Conservation (phyloP, 371 early-diverging fungal species). For the Apophysomyces trapeziformis region DNA sequence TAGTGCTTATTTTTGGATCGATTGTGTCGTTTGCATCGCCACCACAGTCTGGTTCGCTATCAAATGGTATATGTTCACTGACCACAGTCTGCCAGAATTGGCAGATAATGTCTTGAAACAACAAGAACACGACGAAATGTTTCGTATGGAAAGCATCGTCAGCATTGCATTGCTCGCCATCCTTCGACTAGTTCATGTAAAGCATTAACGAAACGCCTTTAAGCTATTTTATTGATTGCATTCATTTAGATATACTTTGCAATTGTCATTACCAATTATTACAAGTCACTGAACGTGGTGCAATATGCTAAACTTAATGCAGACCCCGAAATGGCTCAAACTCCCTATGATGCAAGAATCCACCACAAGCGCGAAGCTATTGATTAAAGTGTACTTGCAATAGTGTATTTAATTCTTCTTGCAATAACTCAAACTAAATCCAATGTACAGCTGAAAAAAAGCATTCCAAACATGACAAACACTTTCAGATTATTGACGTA, state of each 20-base stretch:
- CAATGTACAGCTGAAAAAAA: no score
- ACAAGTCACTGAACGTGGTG: conserved; percentile 28
- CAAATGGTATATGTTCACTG: conserved; percentile 53
- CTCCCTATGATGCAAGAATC: neutral
- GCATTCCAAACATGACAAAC: no score
- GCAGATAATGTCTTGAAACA: conserved; percentile 32
- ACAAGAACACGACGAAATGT: conserved; percentile 28
- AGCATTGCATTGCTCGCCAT: conserved; percentile 41
- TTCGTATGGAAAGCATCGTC: conserved; percentile 42
- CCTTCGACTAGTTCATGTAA: conserved; percentile 48
- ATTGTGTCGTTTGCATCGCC: conserved; percentile 35
- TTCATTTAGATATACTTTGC: conserved; percentile 48
- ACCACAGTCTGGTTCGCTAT: conserved; percentile 40
- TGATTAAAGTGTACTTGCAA: neutral
- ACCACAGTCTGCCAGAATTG: conserved; percentile 48
- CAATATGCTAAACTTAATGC: conserved; percentile 38
- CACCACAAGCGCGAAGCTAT: conserved; percentile 1
- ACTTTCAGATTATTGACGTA: no score
- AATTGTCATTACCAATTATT: conserved; percentile 39
- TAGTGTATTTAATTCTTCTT: no score
- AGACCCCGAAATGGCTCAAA: conserved; percentile 1
- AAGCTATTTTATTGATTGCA: neutral
- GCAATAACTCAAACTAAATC: no score
- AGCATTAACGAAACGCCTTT: neutral
- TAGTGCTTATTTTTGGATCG: conserved; percentile 49